A percentile compares a stretch with the other conserved stretches of the same genome.
Evolutionary conservation across 352 stramenopile species (phyloP).

Genomic region (Elongisporangium undulatum): DNA sequence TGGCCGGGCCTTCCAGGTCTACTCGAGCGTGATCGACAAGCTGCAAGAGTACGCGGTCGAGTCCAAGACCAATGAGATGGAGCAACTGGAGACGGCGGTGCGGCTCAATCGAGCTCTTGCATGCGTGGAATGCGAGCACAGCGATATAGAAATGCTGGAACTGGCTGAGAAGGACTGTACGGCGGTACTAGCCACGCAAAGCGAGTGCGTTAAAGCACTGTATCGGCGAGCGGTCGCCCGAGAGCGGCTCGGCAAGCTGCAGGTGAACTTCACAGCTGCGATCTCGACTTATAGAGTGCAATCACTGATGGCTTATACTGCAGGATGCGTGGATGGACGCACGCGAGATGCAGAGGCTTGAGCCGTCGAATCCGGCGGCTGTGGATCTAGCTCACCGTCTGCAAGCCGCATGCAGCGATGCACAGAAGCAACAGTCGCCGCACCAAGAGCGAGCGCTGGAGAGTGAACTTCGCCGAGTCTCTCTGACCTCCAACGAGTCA

Average conservation of each 20-base stretch:
- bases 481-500: constrained; percentile 1
- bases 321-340: constrained; percentile 34
- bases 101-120: constrained; percentile 64
- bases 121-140: constrained; percentile 26
- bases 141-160: constrained; percentile 12
- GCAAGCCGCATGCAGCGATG: background rate
- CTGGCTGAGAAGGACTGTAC: constrained; percentile 72
- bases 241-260: constrained; percentile 59
- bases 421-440: background rate
- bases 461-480: constrained; percentile 2
- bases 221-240: constrained; percentile 82
- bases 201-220: constrained; percentile 82
- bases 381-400: constrained; percentile 3
- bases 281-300: background rate
- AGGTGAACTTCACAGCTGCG: constrained; percentile 16
- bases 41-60: background rate
- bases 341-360: constrained; percentile 16
- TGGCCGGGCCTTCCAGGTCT: constrained; percentile 39
- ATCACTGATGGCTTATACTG: background rate
- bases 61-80: constrained; percentile 5
- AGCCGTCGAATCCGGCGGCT: constrained; percentile 36
- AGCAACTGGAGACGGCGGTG: constrained; percentile 38
- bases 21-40: constrained; percentile 30
- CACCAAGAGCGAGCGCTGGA: background rate
- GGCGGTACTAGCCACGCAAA: constrained; percentile 57